These are phyloP conservation scores for Leccinum aurantiacum DNA, from an alignment of 768 basidiomycete species.

Conservation along the genomic window DNA sequence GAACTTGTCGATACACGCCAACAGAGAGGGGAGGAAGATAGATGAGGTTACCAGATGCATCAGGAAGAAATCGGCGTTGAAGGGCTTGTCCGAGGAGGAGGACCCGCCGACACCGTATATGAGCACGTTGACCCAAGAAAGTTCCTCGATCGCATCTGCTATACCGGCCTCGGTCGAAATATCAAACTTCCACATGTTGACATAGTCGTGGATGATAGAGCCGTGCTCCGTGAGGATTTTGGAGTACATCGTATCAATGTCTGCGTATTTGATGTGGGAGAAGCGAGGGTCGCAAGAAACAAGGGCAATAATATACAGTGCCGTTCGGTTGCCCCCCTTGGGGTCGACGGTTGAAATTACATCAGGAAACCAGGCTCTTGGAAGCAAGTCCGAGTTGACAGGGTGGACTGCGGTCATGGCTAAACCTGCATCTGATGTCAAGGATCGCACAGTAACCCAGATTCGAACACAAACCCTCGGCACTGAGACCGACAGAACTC, in stretches of 20 bases:
- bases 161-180: constrained; percentile 37
- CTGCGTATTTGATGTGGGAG: constrained; percentile 18
- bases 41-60: constrained; percentile 72
- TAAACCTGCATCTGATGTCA: constrained; percentile 43
- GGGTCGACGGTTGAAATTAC: constrained; percentile 13
- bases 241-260: constrained; percentile 33
- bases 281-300: constrained; percentile 51
- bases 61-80: constrained; percentile 67
- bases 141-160: constrained; percentile 57
- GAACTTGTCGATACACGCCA: constrained; percentile 34
- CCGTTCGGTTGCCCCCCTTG: constrained; percentile 24
- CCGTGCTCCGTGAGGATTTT: constrained; percentile 34
- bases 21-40: constrained; percentile 55
- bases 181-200: constrained; percentile 46
- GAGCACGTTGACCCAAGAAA: constrained; percentile 53
- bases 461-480: constrained; percentile 50
- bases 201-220: constrained; percentile 41
- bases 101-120: constrained; percentile 60
- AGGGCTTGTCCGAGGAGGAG: constrained; percentile 44
- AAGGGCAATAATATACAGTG: constrained; percentile 52
- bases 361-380: constrained; percentile 26
- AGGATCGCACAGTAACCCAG: constrained; percentile 37
- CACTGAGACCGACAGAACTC: constrained; percentile 53
- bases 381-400: constrained; percentile 16
- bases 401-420: constrained; percentile 46